A percentile compares a stretch with the other conserved stretches of the same genome.
Evolutionary conservation across 352 stramenopile species (phyloP).

Genomic region (Phytophthora citricola): DNA sequence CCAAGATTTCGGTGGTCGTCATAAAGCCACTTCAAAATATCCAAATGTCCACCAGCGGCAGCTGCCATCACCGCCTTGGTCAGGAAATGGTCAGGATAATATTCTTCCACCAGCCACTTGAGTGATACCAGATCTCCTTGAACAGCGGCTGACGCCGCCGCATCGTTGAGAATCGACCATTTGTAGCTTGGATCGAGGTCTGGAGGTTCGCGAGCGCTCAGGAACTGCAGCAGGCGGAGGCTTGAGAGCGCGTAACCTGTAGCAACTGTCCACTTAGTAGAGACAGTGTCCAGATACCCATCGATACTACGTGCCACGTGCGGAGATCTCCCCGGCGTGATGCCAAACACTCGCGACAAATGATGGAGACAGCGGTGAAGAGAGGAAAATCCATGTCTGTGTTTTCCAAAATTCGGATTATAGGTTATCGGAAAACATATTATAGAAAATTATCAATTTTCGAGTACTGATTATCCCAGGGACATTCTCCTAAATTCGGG

Average conservation of each 20-base stretch:
- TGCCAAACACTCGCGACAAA: slow-evolving; percentile 17
- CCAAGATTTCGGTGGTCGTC: slow-evolving; percentile 9
- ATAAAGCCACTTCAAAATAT: slow-evolving; percentile 25
- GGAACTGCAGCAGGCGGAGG: slow-evolving; percentile 20
- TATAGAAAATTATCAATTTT: too few relatives aligned
- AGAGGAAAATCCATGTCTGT: neutral
- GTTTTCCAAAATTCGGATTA: too few relatives aligned
- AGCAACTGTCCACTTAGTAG: slow-evolving; percentile 13
- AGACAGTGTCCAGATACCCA: slow-evolving; percentile 18
- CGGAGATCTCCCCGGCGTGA: slow-evolving; percentile 3
- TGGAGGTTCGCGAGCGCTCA: slow-evolving; percentile 14
- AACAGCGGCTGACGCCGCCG: slow-evolving; percentile 6
- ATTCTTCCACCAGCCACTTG: slow-evolving; percentile 20
- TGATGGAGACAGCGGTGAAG: neutral
- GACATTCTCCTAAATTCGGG: too few relatives aligned
- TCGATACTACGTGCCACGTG: slow-evolving; percentile 19
- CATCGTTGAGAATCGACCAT: slow-evolving; percentile 15
- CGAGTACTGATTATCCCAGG: too few relatives aligned
- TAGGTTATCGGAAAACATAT: too few relatives aligned
- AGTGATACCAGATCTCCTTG: slow-evolving; percentile 22
- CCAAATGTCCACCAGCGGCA: slow-evolving; percentile 17
- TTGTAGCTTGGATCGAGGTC: slow-evolving; percentile 12
- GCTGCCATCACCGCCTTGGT: slow-evolving; percentile 20
- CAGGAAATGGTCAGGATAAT: slow-evolving; percentile 19
- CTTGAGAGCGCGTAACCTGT: slow-evolving; percentile 10